Percentiles rank a stretch among this genome's conserved stretches.
Conservation (phyloP, 1,284 basidiomycete species). For the Gymnopus androsaceus region DNA sequence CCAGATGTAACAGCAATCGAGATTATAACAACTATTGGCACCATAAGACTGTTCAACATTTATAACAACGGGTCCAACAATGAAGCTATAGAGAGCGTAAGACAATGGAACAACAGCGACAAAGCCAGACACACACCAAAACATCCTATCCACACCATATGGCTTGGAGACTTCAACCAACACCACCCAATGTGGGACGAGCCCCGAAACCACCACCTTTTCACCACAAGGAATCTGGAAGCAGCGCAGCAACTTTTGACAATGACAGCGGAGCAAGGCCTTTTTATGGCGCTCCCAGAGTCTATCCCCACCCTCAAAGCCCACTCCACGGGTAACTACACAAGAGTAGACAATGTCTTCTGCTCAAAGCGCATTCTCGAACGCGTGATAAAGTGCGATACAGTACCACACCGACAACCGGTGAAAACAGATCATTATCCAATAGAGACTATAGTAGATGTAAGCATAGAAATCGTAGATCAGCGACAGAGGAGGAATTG, state of each 20-base stretch:
- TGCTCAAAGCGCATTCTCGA: constrained; percentile 8
- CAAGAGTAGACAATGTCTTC: no score
- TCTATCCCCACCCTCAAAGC: constrained; percentile 32
- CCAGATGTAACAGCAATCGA: constrained; percentile 29
- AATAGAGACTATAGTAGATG: constrained; percentile 15
- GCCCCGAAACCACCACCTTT: constrained; percentile 34
- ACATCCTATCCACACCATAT: constrained; percentile 21
- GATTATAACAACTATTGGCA: constrained; percentile 11
- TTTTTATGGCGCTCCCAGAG: constrained; percentile 30
- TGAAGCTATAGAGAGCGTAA: constrained; percentile 8
- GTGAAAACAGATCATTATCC: constrained; percentile 23
- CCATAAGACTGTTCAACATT: constrained; percentile 29
- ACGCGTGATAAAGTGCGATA: constrained; percentile 2
- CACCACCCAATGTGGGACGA: no score
- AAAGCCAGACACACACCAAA: background rate
- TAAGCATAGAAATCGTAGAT: background rate
- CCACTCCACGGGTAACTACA: no score
- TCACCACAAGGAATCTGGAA: constrained; percentile 23
- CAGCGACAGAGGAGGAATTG: constrained; percentile 21
- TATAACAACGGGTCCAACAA: constrained; percentile 26
- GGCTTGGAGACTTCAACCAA: no score
- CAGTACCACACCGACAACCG: background rate
- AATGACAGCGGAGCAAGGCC: constrained; percentile 17
- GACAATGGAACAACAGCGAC: background rate
- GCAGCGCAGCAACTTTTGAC: constrained; percentile 21